Conservation (phyloP, 23 red algal genomes). For the Gracilaria vermiculophylla region DNA sequence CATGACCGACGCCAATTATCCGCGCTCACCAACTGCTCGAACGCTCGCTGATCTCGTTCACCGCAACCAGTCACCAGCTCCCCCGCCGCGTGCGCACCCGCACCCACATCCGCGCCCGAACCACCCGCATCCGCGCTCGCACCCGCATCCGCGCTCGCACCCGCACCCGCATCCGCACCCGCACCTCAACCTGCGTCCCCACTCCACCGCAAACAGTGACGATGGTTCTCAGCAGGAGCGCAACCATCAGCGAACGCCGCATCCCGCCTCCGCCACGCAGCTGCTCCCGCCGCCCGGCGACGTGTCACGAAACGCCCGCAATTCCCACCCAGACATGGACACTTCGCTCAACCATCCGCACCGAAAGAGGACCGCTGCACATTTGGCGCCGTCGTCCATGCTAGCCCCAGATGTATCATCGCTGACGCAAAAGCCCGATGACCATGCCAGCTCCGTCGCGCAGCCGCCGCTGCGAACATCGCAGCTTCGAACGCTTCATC, state of each 20-base stretch:
- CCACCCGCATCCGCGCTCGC: neutral
- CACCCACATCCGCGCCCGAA: neutral
- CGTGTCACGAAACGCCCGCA: slow-evolving; percentile 16
- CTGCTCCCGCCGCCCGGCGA: neutral
- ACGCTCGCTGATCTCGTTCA: slow-evolving; percentile 53
- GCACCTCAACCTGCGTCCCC: too few species aligned
- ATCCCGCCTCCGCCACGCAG: neutral
- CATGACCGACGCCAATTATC: slow-evolving; percentile 60
- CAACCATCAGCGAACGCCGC: slow-evolving; percentile 30
- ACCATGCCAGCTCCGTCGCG: slow-evolving; percentile 45
- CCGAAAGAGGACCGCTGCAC: neutral
- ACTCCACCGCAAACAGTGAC: slow-evolving; percentile 37
- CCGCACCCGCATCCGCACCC: neutral
- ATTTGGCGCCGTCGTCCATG: neutral
- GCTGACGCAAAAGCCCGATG: slow-evolving; percentile 35
- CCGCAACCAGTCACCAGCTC: neutral
- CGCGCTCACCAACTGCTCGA: slow-evolving; percentile 20
- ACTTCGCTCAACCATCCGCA: slow-evolving; percentile 23
- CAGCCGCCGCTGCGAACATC: neutral
- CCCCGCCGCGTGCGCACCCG: too few species aligned
- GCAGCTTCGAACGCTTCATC: neutral
- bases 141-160: neutral
- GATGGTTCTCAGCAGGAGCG: slow-evolving; percentile 52
- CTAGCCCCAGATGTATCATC: slow-evolving; percentile 24
- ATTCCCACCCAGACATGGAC: neutral